Percentiles rank a stretch among this genome's conserved stretches.
phyloP scores from a whole-genome alignment of 2,329 filamentous ascomycete species.

The Monosporascus sp. region DNA sequence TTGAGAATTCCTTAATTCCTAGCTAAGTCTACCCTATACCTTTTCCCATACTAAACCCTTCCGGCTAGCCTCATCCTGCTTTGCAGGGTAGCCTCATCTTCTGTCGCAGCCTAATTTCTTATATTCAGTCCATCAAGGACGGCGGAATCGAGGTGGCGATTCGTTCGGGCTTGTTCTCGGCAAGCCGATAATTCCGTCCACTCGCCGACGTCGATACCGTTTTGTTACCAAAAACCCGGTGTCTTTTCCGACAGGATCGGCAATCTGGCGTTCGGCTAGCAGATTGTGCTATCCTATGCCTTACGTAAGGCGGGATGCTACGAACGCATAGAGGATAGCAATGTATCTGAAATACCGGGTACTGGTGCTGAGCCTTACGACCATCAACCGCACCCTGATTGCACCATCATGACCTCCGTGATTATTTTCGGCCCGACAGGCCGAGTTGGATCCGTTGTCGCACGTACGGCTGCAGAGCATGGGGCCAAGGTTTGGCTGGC shows the following conservation, averaged over 20 bases:
- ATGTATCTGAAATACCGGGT: neutral
- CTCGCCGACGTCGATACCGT: neutral
- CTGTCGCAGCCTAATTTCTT: too few relatives aligned
- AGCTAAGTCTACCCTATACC: too few relatives aligned
- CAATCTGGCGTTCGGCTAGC: neutral
- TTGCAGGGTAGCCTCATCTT: too few relatives aligned
- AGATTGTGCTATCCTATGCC: too few relatives aligned
- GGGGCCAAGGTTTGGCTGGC: conserved; percentile 40
- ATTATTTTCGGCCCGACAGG: conserved; percentile 47
- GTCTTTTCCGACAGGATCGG: neutral
- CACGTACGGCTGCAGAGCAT: conserved; percentile 28
- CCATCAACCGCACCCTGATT: neutral
- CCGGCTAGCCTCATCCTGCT: too few relatives aligned
- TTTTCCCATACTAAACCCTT: too few relatives aligned
- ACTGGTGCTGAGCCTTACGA: neutral
- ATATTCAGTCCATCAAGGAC: neutral
- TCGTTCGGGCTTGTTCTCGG: neutral
- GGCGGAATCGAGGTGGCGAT: neutral
- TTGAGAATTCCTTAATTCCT: too few relatives aligned
- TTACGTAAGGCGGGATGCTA: too few relatives aligned
- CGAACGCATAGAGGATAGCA: neutral
- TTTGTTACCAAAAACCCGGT: neutral
- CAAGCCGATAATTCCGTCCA: neutral
- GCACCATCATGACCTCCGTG: conserved; percentile 20
- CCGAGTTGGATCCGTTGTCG: conserved; percentile 33